Evolutionary conservation across 2,329 filamentous ascomycete genomes (phyloP), one percentile per base, ranked within the genome.

Genomic region (Ceratocystis cacaofunesta): DNA sequence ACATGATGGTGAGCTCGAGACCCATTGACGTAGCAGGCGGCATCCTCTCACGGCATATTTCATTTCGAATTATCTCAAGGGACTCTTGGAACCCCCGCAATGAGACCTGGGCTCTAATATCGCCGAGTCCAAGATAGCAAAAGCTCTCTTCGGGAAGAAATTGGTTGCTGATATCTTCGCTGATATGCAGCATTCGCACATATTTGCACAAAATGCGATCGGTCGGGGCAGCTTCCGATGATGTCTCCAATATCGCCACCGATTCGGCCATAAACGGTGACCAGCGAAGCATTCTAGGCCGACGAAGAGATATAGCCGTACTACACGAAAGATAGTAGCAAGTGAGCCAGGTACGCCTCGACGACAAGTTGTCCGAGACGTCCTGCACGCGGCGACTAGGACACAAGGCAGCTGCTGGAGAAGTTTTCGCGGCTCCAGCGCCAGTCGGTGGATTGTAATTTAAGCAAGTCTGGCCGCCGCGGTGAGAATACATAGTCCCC

Each of bases 101-200:
- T 5, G 83, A 80, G 69, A 85, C 82, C 71, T 88, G 85, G 2
- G 82, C 83, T 67, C 85, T 83, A 8, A 80, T 74, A 67, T 90
- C 86, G 0, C 79, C 77, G 46, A 90, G 79, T 7, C 80, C 80
- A 15, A 80, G 74, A 7, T 76, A 75, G 5, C 79, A 76, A 3
- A 76, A 76, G 0, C 83, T 79, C 65, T 90, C 86, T 68, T 90
- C 86, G 72, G 86, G 80, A 4, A 79, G 80, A 68, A 90, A 86
- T 69, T 88, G 84, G 36, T 80, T 76, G 8, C 82, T 81, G 17
- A 89, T 80, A 66, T 90, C 85, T 72, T 91, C 88, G 1, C 82
- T 83, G 57, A 90, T 76, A 63, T 79, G 80, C 69, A 85, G 81
- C 32, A 82, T 80, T 76, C 80, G 82, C 1, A 84, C 79, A 17